A percentile compares a stretch with the other conserved stretches of the same genome.
phyloP scores from a whole-genome alignment of 805 yeast genomes.

The Pichia scutulata region DNA sequence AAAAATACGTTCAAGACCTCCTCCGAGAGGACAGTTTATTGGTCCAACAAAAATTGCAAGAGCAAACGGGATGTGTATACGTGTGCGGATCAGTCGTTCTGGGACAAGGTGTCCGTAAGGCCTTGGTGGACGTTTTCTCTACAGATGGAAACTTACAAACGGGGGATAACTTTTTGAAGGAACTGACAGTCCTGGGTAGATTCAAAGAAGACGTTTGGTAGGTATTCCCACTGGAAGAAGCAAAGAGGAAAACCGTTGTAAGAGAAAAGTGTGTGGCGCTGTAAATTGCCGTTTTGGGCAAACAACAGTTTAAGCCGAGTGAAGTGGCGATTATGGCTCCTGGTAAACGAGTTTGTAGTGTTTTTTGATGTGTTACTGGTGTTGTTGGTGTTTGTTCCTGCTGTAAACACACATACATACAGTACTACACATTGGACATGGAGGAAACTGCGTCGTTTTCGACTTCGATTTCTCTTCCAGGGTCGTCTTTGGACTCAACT shows the following conservation, averaged over 20 bases:
- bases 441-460: background rate
- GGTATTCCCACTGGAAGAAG: no score
- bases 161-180: slow-evolving; percentile 64
- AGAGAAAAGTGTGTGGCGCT: background rate
- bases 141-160: slow-evolving; percentile 45
- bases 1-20: slow-evolving; percentile 78
- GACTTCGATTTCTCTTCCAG: background rate
- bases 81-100: slow-evolving; percentile 91
- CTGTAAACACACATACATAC: no score
- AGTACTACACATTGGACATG: no score
- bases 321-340: background rate
- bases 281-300: background rate
- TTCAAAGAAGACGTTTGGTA: slow-evolving; percentile 97
- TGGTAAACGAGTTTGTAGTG: background rate
- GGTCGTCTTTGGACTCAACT: slow-evolving; percentile 10
- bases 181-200: slow-evolving; percentile 68
- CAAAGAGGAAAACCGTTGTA: background rate
- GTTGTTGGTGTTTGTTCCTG: no score
- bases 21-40: slow-evolving; percentile 41
- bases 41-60: slow-evolving; percentile 40
- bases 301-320: background rate
- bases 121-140: slow-evolving; percentile 50
- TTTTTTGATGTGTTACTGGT: background rate
- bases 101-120: slow-evolving; percentile 81
- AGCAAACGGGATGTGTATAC: slow-evolving; percentile 69